Evolutionary conservation across 192 early-diverging fungal genomes (phyloP).

Genomic region (Coemansia furcata): DNA sequence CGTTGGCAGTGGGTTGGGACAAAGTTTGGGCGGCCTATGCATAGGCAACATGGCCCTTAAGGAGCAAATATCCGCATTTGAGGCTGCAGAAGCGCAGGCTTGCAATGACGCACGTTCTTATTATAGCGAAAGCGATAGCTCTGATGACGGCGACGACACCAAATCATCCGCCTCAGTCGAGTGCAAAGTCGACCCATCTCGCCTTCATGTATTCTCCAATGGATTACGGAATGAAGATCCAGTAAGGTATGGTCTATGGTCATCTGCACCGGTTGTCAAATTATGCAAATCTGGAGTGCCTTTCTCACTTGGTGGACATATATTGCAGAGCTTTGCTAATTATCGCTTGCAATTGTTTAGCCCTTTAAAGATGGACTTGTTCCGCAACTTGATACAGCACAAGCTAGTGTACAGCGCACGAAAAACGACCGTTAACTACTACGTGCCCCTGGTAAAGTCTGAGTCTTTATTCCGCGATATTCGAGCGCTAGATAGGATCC

Average conservation of each 20-base stretch:
- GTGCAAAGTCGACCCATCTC: not conserved
- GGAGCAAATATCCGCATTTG: slow-evolving; percentile 3
- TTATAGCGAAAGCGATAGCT: not conserved
- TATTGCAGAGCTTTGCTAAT: not conserved
- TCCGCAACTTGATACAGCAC: slow-evolving; percentile 26
- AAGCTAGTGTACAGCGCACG: slow-evolving; percentile 14
- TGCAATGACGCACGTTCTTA: not conserved
- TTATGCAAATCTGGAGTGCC: not conserved
- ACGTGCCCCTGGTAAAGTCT: slow-evolving; percentile 24
- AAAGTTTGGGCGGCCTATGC: not conserved
- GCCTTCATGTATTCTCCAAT: not conserved
- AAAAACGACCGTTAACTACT: slow-evolving; percentile 16
- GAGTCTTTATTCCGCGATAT: slow-evolving; percentile 36
- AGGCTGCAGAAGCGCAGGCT: slow-evolving; percentile 1
- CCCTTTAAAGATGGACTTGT: slow-evolving; percentile 30
- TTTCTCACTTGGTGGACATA: not conserved
- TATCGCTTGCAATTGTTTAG: slow-evolving; percentile 8
- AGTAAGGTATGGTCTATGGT: not conserved
- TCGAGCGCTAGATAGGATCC: slow-evolving; percentile 28
- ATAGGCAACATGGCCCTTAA: not conserved
- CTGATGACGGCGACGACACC: not conserved
- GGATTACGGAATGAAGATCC: not conserved
- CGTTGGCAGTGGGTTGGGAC: not conserved
- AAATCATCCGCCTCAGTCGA: not conserved
- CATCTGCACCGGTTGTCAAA: not conserved